These are phyloP conservation scores for Hypoxylon rickii DNA, from an alignment of 495 filamentous ascomycete species.

Conservation along the genomic window DNA sequence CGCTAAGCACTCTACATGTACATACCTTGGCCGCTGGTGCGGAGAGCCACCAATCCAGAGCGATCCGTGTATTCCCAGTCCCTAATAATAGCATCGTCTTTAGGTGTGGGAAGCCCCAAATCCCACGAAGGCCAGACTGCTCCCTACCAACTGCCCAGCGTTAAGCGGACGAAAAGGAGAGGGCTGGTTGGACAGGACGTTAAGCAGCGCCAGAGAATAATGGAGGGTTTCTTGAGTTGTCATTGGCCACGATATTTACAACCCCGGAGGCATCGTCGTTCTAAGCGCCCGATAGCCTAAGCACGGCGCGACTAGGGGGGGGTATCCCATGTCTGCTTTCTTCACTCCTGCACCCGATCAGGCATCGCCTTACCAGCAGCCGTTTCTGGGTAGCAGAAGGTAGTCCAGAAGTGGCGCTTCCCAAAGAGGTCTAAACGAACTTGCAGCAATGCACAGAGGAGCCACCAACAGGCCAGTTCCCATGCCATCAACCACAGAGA, in stretches of 20 bases:
- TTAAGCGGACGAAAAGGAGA: constrained; percentile 42
- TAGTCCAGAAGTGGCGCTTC: constrained; percentile 26
- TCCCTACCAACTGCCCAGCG: constrained; percentile 37
- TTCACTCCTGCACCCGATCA: constrained; percentile 28
- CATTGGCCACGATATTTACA: constrained; percentile 23
- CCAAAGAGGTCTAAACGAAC: constrained; percentile 14
- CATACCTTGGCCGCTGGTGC: constrained; percentile 12
- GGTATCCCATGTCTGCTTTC: constrained; percentile 15
- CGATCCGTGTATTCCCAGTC: constrained; percentile 12
- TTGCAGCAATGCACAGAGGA: constrained; percentile 26
- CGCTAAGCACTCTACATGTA: background rate
- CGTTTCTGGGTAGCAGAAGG: constrained; percentile 17
- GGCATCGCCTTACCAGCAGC: constrained; percentile 23
- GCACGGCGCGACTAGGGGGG: constrained; percentile 21
- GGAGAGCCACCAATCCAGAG: constrained; percentile 22
- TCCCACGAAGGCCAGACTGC: constrained; percentile 33
- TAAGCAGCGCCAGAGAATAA: constrained; percentile 25
- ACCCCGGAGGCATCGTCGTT: constrained; percentile 21
- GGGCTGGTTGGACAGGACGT: constrained; percentile 46
- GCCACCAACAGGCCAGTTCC: constrained; percentile 30
- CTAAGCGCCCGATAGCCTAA: constrained; percentile 40
- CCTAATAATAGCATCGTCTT: constrained; percentile 48
- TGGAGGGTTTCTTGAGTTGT: constrained; percentile 20
- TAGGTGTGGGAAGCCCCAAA: constrained; percentile 26
- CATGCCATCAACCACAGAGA: constrained; percentile 14